These are phyloP conservation scores for Spinacia oleracea DNA, from an alignment of 179 eudicot genomes.

Conservation along the genomic window DNA sequence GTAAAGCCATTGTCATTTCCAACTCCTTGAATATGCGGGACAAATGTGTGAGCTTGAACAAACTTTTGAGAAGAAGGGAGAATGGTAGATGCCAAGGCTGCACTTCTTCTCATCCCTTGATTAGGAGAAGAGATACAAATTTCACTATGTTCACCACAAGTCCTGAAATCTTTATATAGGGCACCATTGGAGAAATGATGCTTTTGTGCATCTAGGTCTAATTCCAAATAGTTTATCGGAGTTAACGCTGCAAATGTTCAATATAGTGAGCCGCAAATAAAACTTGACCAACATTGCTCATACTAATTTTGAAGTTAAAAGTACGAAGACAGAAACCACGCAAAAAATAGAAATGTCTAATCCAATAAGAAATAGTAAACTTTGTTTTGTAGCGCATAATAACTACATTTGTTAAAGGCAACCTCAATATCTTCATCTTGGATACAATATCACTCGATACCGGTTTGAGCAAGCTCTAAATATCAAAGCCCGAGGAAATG, in stretches of 20 bases:
- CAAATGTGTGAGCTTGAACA: background rate
- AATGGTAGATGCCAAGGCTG: background rate
- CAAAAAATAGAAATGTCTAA: background rate
- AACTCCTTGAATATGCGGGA: background rate
- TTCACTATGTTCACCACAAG: background rate
- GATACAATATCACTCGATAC: no score
- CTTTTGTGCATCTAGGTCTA: background rate
- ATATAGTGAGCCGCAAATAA: background rate
- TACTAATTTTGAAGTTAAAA: background rate
- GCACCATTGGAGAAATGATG: background rate
- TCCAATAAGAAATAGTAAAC: no score
- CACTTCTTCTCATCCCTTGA: background rate
- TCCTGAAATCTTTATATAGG: background rate
- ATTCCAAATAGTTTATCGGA: background rate
- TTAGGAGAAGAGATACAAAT: background rate
- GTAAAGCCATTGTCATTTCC: background rate
- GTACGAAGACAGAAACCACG: background rate
- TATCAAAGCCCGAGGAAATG: no score
- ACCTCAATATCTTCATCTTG: no score
- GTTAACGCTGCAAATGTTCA: background rate
- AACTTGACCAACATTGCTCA: background rate
- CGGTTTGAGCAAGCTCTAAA: no score
- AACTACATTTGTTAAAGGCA: no score
- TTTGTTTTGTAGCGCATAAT: no score
- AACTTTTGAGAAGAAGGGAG: background rate